phyloP scores from a whole-genome alignment of 495 filamentous ascomycete species.

The Penicillium parvum region DNA sequence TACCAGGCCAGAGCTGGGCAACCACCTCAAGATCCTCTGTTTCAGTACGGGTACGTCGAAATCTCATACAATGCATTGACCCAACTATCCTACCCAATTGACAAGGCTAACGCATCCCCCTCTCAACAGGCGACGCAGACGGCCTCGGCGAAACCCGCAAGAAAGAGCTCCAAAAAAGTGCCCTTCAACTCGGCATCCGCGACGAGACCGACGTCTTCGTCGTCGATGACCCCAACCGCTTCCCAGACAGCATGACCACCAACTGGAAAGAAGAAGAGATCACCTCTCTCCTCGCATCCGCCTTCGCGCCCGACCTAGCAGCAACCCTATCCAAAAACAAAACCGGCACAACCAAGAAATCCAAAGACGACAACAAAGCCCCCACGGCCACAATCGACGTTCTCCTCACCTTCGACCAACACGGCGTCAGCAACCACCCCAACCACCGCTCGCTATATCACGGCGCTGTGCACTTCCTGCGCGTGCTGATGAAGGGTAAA shows the following conservation, averaged over 20 bases:
- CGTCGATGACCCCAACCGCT: constrained; percentile 67
- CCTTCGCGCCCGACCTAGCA: constrained; percentile 60
- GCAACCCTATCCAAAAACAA: too few species aligned
- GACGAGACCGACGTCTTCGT: constrained; percentile 71
- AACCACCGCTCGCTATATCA: constrained; percentile 88
- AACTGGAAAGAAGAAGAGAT: constrained; percentile 70
- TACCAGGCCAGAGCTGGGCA: constrained; percentile 67
- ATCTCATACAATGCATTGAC: not conserved
- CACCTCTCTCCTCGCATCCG: constrained; percentile 58
- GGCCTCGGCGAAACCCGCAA: constrained; percentile 78
- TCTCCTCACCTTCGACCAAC: constrained; percentile 80
- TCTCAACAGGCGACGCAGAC: constrained; percentile 66
- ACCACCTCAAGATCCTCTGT: constrained; percentile 91
- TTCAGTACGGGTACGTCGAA: constrained; percentile 65
- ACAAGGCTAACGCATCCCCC: not conserved
- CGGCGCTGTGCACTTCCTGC: constrained; percentile 70
- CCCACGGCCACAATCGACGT: constrained; percentile 67
- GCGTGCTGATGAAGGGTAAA: constrained; percentile 55
- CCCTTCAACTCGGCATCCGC: constrained; percentile 67
- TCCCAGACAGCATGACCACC: constrained; percentile 80
- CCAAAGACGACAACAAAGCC: constrained; percentile 18
- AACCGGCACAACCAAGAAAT: constrained; percentile 16
- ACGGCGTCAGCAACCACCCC: constrained; percentile 78
- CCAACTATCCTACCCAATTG: too few species aligned
- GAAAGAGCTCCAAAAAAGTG: constrained; percentile 76